Percentiles rank a stretch among this genome's conserved stretches.
Evolutionary conservation across 2,329 filamentous ascomycete species (phyloP).

Genomic region (Aspergillus flavus): DNA sequence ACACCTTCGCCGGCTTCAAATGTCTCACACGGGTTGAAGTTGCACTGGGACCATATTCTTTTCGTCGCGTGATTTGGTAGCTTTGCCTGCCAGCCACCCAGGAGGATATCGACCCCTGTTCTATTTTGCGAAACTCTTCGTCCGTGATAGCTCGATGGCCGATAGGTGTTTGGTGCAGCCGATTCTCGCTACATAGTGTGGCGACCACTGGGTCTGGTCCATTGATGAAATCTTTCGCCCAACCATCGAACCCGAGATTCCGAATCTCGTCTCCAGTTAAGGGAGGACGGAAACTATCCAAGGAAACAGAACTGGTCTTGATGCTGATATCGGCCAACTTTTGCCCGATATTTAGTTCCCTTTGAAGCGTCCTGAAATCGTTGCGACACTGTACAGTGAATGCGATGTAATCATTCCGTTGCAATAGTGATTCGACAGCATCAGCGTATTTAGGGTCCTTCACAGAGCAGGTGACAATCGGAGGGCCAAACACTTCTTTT

Average conservation of each 20-base stretch:
- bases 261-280: conserved; percentile 59
- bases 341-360: conserved; percentile 65
- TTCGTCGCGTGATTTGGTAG: conserved; percentile 69
- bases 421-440: conserved; percentile 61
- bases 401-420: conserved; percentile 55
- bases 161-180: conserved; percentile 70
- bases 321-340: conserved; percentile 71
- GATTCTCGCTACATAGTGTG: conserved; percentile 78
- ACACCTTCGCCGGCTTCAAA: conserved; percentile 65
- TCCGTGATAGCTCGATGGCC: conserved; percentile 65
- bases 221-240: conserved; percentile 74
- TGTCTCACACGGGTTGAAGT: conserved; percentile 68
- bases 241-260: conserved; percentile 72
- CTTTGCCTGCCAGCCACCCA: conserved; percentile 70
- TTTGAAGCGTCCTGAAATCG: conserved; percentile 74
- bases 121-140: conserved; percentile 68
- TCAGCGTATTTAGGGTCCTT: conserved; percentile 70
- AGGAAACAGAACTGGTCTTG: conserved; percentile 60
- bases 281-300: conserved; percentile 59
- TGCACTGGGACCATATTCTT: conserved; percentile 77
- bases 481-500: conserved; percentile 76
- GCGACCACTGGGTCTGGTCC: conserved; percentile 83
- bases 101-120: conserved; percentile 59
- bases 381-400: conserved; percentile 75
- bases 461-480: conserved; percentile 77